phyloP scores from a whole-genome alignment of 495 filamentous ascomycete genomes.

The Neurospora sublineolata region DNA sequence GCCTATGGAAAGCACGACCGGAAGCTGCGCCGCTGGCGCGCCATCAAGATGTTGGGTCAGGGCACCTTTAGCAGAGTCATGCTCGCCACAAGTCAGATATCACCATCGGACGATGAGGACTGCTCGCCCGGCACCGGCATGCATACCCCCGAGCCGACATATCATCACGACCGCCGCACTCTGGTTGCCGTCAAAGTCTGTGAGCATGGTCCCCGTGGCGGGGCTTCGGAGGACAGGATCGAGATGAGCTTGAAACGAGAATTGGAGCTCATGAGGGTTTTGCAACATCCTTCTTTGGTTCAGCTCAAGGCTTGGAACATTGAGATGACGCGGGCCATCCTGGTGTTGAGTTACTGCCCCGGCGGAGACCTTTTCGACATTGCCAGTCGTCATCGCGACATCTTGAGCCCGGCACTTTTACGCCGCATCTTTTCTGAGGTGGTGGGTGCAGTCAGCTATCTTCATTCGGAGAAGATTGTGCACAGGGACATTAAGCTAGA shows the following conservation, averaged over 20 bases:
- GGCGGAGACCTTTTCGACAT: constrained; percentile 94
- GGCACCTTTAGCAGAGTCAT: constrained; percentile 93
- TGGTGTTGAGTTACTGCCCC: constrained; percentile 84
- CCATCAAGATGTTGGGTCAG: constrained; percentile 70
- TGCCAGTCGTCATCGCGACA: constrained; percentile 53
- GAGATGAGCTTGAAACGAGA: constrained; percentile 89
- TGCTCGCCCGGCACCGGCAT: constrained; percentile 9
- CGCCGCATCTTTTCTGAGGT: constrained; percentile 84
- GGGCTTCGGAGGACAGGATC: constrained; percentile 75
- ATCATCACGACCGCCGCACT: constrained; percentile 32
- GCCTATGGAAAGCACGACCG: constrained; percentile 45
- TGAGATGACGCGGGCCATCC: constrained; percentile 63
- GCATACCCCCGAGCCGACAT: constrained; percentile 8
- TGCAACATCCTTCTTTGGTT: constrained; percentile 81
- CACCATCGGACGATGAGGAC: constrained; percentile 33
- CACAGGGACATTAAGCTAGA: constrained; percentile 97
- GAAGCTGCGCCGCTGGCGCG: constrained; percentile 57
- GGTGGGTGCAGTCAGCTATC: constrained; percentile 71
- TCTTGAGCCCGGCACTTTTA: constrained; percentile 57
- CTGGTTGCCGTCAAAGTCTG: constrained; percentile 93
- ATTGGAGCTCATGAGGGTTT: constrained; percentile 77
- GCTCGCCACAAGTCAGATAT: constrained; percentile 56
- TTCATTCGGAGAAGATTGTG: constrained; percentile 77
- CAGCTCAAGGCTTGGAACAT: constrained; percentile 81
- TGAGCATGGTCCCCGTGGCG: constrained; percentile 84